Percentiles rank a stretch among this genome's conserved stretches.
Conservation (phyloP, 1,284 basidiomycete species). For the Leccinum griseonigrum region DNA sequence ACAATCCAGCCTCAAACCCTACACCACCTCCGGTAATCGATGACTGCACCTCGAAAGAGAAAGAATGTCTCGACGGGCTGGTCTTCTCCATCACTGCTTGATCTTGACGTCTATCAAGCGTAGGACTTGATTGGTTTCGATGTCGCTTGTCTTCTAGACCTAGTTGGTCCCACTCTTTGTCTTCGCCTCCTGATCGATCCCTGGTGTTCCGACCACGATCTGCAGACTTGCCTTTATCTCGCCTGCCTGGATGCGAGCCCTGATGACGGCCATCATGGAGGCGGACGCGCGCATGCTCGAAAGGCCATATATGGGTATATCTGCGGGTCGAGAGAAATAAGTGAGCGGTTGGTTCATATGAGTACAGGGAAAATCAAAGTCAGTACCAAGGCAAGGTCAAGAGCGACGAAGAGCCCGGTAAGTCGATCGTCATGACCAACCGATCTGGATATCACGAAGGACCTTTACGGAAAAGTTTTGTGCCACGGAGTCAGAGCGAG, state of each 20-base stretch:
- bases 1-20: neutral
- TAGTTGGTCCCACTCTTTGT: constrained; percentile 6
- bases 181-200: constrained; percentile 11
- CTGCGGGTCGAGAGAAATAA: constrained; percentile 39
- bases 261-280: constrained; percentile 45
- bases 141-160: constrained; percentile 10
- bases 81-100: neutral
- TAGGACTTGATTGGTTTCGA: constrained; percentile 27
- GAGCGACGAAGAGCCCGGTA: constrained; percentile 1
- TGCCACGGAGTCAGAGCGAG: neutral
- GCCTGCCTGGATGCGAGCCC: constrained; percentile 29
- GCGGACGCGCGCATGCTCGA: constrained; percentile 87
- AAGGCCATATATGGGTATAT: constrained; percentile 94
- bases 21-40: neutral
- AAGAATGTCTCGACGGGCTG: constrained; percentile 4
- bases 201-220: constrained; percentile 19
- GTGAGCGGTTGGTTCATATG: constrained; percentile 8
- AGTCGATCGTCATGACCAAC: neutral
- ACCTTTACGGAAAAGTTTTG: neutral
- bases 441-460: neutral
- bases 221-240: constrained; percentile 15
- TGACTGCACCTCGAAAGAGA: constrained; percentile 10
- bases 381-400: neutral
- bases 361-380: neutral
- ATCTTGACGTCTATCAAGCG: constrained; percentile 2